phyloP scores from a whole-genome alignment of 2,329 filamentous ascomycete genomes.

The Reticulascus tulasneorum region DNA sequence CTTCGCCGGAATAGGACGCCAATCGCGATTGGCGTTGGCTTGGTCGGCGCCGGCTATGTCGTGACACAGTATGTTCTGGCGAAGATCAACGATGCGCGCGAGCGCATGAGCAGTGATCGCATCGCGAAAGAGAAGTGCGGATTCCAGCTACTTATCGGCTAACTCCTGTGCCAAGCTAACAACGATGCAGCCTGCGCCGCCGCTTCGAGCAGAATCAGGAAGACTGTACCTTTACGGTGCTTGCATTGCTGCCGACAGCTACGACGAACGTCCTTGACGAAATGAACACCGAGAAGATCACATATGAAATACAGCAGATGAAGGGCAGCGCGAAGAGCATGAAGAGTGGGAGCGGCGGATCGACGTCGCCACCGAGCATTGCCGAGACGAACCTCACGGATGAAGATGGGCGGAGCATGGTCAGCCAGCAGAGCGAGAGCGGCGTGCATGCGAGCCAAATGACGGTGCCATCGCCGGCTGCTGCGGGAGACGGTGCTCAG shows the following conservation, averaged over 20 bases:
- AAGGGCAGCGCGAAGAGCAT: slow-evolving; percentile 56
- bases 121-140: slow-evolving; percentile 96
- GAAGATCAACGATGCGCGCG: slow-evolving; percentile 88
- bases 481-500: slow-evolving; percentile 21
- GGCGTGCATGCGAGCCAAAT: slow-evolving; percentile 81
- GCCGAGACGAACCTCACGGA: slow-evolving; percentile 72
- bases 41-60: slow-evolving; percentile 86
- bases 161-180: not conserved
- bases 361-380: slow-evolving; percentile 57
- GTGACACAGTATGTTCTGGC: slow-evolving; percentile 87
- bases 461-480: slow-evolving; percentile 49
- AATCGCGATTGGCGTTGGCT: slow-evolving; percentile 80
- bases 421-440: slow-evolving; percentile 73
- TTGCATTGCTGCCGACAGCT: slow-evolving; percentile 89
- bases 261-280: slow-evolving; percentile 84
- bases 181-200: slow-evolving; percentile 69
- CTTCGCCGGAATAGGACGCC: slow-evolving; percentile 86
- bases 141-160: slow-evolving; percentile 4
- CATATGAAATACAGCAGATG: slow-evolving; percentile 90
- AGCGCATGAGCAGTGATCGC: slow-evolving; percentile 94
- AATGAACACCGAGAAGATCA: slow-evolving; percentile 88
- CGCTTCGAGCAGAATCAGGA: slow-evolving; percentile 99
- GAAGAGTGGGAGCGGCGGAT: slow-evolving; percentile 31
- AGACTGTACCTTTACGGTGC: slow-evolving; percentile 95
- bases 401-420: slow-evolving; percentile 74